These are phyloP conservation scores for Schizophyllum amplum DNA, from an alignment of 1,284 basidiomycete genomes.

Conservation along the genomic window DNA sequence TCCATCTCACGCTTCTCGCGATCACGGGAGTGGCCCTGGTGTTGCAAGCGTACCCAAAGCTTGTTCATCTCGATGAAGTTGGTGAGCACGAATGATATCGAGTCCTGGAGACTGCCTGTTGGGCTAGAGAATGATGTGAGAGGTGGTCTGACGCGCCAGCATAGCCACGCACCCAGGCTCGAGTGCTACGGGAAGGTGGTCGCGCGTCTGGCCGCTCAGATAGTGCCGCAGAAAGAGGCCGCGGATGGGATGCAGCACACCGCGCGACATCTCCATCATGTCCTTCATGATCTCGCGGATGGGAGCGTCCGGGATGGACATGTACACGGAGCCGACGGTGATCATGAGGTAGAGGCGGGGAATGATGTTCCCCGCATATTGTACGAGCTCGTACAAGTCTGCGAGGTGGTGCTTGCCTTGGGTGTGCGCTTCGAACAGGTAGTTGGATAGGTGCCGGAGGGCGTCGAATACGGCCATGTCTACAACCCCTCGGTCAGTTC, in stretches of 20 bases:
- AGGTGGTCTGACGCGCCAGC: conserved; percentile 7
- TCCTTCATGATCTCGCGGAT: conserved; percentile 99
- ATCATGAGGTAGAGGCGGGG: conserved; percentile 96
- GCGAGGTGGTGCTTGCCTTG: conserved; percentile 88
- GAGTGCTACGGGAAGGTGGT: conserved; percentile 82
- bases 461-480: conserved; percentile 98
- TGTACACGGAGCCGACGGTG: conserved; percentile 95
- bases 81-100: conserved; percentile 88
- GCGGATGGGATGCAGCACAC: conserved; percentile 88
- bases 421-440: conserved; percentile 89
- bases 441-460: conserved; percentile 86
- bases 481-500: conserved; percentile 22
- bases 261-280: conserved; percentile 98
- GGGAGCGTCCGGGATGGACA: conserved; percentile 91
- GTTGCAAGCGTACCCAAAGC: conserved; percentile 93
- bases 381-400: conserved; percentile 94
- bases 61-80: conserved; percentile 99
- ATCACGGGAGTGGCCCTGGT: conserved; percentile 91
- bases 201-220: conserved; percentile 89
- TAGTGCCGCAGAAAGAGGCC: conserved; percentile 93
- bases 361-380: conserved; percentile 93
- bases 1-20: conserved; percentile 94
- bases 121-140: conserved; percentile 43
- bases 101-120: conserved; percentile 83
- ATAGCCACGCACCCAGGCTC: conserved; percentile 63